Conservation (phyloP, 805 yeast genomes). For the Pichia scutulata region DNA sequence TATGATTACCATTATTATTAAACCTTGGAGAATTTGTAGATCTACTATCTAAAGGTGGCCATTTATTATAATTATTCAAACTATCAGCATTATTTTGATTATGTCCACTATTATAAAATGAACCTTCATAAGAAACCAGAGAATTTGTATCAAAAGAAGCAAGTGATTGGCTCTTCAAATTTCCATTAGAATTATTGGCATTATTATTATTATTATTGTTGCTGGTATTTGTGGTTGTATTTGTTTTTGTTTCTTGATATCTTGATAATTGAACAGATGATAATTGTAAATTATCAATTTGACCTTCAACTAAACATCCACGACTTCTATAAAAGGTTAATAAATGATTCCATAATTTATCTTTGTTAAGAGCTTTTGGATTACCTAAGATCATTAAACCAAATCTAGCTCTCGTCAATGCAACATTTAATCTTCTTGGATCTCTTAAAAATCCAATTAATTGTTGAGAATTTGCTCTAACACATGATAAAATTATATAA, state of each 20-base stretch:
- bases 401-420: slow-evolving; percentile 78
- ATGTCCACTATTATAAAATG: neutral
- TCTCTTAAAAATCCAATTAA: slow-evolving; percentile 80
- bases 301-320: slow-evolving; percentile 88
- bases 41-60: slow-evolving; percentile 19
- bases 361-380: slow-evolving; percentile 65
- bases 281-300: slow-evolving; percentile 68
- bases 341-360: slow-evolving; percentile 71
- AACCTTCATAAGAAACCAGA: slow-evolving; percentile 31
- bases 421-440: slow-evolving; percentile 82
- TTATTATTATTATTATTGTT: neutral
- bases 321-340: slow-evolving; percentile 71
- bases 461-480: slow-evolving; percentile 60
- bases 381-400: slow-evolving; percentile 80
- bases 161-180: slow-evolving; percentile 8
- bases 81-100: slow-evolving; percentile 5
- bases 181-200: too few species aligned
- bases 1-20: neutral
- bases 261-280: slow-evolving; percentile 49
- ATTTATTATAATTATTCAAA: slow-evolving; percentile 10
- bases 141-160: slow-evolving; percentile 32
- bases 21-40: neutral
- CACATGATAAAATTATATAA: slow-evolving; percentile 44
- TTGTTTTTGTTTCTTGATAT: slow-evolving; percentile 4
- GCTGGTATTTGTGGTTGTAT: slow-evolving; percentile 4